A percentile compares a stretch with the other conserved stretches of the same genome.
Evolutionary conservation across 176 grass and related monocot genomes (phyloP).

Genomic region (Pontederia crassipes): DNA sequence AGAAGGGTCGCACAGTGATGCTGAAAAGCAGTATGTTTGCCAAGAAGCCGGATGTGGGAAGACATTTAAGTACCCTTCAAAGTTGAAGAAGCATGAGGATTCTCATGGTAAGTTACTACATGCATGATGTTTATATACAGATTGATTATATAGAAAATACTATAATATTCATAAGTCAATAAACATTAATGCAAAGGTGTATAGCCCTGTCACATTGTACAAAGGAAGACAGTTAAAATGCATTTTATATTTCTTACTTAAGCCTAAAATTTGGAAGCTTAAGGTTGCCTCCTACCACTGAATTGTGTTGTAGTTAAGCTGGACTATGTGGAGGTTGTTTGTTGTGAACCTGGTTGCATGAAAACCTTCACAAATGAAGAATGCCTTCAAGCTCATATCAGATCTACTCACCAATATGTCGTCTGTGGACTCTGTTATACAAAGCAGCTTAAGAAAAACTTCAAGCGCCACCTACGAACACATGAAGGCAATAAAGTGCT

Average conservation of each 20-base stretch:
- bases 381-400: slow-evolving; percentile 45
- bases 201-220: too few species aligned
- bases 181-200: too few species aligned
- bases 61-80: slow-evolving; percentile 54
- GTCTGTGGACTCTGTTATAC: slow-evolving; percentile 38
- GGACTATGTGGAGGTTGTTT: slow-evolving; percentile 54
- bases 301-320: slow-evolving; percentile 35
- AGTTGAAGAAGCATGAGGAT: slow-evolving; percentile 59
- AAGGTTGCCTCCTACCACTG: not conserved
- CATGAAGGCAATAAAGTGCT: slow-evolving; percentile 10
- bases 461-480: slow-evolving; percentile 31
- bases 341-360: slow-evolving; percentile 51
- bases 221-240: too few species aligned
- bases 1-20: slow-evolving; percentile 14
- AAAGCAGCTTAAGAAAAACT: slow-evolving; percentile 58
- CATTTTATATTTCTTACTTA: too few species aligned
- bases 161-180: too few species aligned
- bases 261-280: too few species aligned
- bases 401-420: slow-evolving; percentile 36
- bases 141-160: too few species aligned
- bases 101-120: slow-evolving; percentile 35
- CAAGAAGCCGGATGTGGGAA: slow-evolving; percentile 55
- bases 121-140: not conserved
- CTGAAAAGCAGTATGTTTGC: slow-evolving; percentile 33
- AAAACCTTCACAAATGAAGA: slow-evolving; percentile 44